Conservation (phyloP, 1,139 yeast species). For the Zygosaccharomyces pseudobailii region DNA sequence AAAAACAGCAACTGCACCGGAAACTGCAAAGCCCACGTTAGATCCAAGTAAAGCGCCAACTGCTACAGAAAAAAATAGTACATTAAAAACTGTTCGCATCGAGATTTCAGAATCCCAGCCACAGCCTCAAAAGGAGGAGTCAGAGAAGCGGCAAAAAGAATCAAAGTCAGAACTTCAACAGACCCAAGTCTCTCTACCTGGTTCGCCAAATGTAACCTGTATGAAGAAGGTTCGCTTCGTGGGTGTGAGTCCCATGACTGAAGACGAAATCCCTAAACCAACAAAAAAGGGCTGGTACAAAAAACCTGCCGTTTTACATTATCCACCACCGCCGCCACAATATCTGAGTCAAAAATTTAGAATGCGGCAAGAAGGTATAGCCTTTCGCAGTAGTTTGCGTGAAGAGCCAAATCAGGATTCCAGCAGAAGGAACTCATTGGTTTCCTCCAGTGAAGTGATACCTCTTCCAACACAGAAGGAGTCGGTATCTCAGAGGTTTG, state of each 20-base stretch:
- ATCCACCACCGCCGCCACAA: conserved; percentile 33
- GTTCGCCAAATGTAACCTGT: neutral
- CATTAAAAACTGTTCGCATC: neutral
- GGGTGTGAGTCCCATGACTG: conserved; percentile 35
- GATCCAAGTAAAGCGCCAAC: neutral
- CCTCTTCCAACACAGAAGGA: conserved; percentile 14
- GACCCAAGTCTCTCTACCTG: neutral
- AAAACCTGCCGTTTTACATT: conserved; percentile 34
- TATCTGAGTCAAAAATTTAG: conserved; percentile 17
- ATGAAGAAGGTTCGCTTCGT: conserved; percentile 32
- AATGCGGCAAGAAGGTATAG: conserved; percentile 33
- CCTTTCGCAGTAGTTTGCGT: conserved; percentile 30
- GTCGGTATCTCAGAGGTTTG: conserved; percentile 19
- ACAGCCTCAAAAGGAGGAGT: neutral
- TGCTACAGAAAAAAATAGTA: neutral
- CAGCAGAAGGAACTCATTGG: conserved; percentile 8
- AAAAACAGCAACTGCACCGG: neutral
- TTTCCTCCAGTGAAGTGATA: conserved; percentile 14
- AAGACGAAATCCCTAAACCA: conserved; percentile 30
- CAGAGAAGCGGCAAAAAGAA: neutral
- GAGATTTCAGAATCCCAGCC: neutral
- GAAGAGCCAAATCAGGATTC: conserved; percentile 14
- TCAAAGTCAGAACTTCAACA: neutral
- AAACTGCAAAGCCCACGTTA: neutral
- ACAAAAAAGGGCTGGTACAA: conserved; percentile 35